These are phyloP conservation scores for Heliamphora exappendiculata DNA, from an alignment of 148 eudicot species.

Conservation along the genomic window DNA sequence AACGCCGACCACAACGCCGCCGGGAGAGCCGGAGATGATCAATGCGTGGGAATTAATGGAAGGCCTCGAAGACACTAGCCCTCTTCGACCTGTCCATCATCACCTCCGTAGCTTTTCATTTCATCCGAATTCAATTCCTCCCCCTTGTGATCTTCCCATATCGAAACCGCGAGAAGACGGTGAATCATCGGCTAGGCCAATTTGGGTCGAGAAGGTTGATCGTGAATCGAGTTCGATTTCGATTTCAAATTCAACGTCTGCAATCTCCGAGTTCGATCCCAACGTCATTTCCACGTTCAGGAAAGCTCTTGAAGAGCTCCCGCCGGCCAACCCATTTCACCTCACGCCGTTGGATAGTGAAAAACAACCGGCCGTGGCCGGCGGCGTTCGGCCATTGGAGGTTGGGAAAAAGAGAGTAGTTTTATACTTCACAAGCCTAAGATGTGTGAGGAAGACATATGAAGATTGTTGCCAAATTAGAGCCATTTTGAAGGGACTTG, in stretches of 20 bases:
- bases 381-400: background rate
- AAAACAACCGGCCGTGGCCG: conserved; percentile 6
- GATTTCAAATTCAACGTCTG: conserved; percentile 23
- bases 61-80: conserved; percentile 71
- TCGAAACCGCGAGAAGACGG: conserved; percentile 7
- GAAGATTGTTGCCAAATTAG: conserved; percentile 85
- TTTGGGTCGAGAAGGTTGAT: conserved; percentile 22
- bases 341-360: conserved; percentile 22
- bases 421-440: conserved; percentile 74
- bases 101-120: conserved; percentile 57
- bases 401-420: conserved; percentile 35
- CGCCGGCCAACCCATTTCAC: conserved; percentile 48
- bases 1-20: conserved; percentile 66
- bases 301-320: conserved; percentile 55
- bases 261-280: conserved; percentile 52
- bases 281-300: conserved; percentile 57
- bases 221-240: conserved; percentile 10
- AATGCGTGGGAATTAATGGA: conserved; percentile 83
- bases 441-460: conserved; percentile 89
- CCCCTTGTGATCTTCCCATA: conserved; percentile 21
- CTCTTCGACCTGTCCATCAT: conserved; percentile 34
- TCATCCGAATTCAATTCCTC: conserved; percentile 20
- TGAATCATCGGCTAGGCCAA: conserved; percentile 18
- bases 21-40: conserved; percentile 82
- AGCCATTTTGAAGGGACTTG: conserved; percentile 51